Evolutionary conservation across 2,329 filamentous ascomycete genomes (phyloP), one percentile per base, ranked within the genome.

Genomic region (Talaromyces marneffei): DNA sequence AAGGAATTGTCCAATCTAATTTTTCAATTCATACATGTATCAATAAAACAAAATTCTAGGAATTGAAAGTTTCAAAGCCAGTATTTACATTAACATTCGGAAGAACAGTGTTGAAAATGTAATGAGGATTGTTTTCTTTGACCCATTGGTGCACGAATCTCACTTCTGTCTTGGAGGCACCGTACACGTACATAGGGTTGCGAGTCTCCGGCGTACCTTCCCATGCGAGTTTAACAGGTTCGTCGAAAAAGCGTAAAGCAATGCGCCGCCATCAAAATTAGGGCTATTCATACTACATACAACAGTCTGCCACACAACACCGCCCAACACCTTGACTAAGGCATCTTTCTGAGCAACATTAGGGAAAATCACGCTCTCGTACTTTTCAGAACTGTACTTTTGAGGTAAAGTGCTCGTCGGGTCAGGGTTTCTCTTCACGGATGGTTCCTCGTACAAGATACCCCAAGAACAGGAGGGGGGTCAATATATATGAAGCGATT

Each of bases 81-180:
- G n/a, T 52, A 27, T 50, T 33, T 50, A 76, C 70, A 35, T 75
- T 77, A 1, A 63, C 62, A 63, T 75, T 75, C 8, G 68, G 69
- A 35, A 70, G 52, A 6, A 69, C 61, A 9, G 73, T 66, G 57
- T 80, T 78, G 35, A 79, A 70, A 16, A 74, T 71, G 64, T 82
- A 81, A 0, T 61, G 44, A 0, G 78, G 75, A 31, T 77, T 76
- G 14, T 75, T 72, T 53, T 79, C 74, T 37, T 73, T 67, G 42
- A 79, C 67, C 64, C 75, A 81, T 44, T 75, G 73, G 76, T 78
- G 80, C 39, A 78, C 66, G 3, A 73, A 77, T 55, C 75, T 82
- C 80, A 1, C 72, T 62, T 77, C 72, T 0, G 73, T 75, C 67
- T 82, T 82, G 62, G 74, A 73, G 1, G 79, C 80, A 0, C 71